These are phyloP conservation scores for Tritrichomonas musculus DNA, from an alignment of 208 protist genomes.

Conservation along the genomic window DNA sequence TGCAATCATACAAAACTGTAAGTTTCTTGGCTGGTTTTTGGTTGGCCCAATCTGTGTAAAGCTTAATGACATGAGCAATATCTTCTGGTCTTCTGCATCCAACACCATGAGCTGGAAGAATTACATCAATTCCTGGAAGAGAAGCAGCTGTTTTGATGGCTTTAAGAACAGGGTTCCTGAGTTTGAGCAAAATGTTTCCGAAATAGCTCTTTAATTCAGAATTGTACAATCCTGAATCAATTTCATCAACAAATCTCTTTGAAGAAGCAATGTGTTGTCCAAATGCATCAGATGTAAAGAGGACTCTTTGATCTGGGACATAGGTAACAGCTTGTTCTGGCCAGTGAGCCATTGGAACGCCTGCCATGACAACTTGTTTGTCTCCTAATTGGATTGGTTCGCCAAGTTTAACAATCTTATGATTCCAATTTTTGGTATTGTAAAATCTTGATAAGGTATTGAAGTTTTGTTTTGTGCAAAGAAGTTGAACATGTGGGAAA, in stretches of 20 bases:
- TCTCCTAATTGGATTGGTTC: background rate
- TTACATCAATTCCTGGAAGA: background rate
- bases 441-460: background rate
- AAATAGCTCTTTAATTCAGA: background rate
- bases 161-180: background rate
- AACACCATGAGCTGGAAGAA: conserved; percentile 29
- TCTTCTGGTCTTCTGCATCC: background rate
- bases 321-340: conserved; percentile 6
- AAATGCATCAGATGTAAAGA: conserved; percentile 18
- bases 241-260: conserved; percentile 6
- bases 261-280: background rate
- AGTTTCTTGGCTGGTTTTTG: background rate
- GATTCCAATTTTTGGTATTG: background rate
- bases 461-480: background rate
- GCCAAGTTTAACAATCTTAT: background rate
- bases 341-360: conserved; percentile 31
- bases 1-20: background rate
- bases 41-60: conserved; percentile 2
- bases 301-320: background rate
- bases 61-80: background rate
- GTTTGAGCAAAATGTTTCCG: background rate
- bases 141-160: background rate
- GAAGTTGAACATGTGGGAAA: background rate
- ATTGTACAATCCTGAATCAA: background rate
- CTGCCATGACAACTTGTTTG: background rate